Conservation (phyloP, 768 basidiomycete genomes). For the Suillus tomentosus region DNA sequence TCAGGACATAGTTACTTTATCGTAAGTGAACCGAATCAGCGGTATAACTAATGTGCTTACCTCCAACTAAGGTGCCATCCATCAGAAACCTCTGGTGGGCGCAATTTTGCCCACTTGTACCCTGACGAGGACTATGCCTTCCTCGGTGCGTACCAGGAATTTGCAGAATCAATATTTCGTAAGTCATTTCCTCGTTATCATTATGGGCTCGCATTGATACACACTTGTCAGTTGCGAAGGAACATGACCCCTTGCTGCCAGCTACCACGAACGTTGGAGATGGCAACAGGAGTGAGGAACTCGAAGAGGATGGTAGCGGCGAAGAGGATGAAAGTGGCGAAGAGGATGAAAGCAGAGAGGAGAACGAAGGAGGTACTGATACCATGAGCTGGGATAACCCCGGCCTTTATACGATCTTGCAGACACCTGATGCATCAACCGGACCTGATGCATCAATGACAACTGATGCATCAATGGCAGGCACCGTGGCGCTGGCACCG, state of each 20-base stretch:
- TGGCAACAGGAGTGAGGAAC: background rate
- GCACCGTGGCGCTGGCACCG: background rate
- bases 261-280: background rate
- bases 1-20: constrained; percentile 9
- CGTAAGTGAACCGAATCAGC: background rate
- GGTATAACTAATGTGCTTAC: background rate
- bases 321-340: background rate
- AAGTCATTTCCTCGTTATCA: constrained; percentile 2
- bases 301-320: background rate
- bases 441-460: no score
- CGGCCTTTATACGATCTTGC: background rate
- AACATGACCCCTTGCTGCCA: constrained; percentile 3
- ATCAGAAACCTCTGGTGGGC: constrained; percentile 2
- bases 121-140: constrained; percentile 7
- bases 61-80: constrained; percentile 4
- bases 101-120: background rate
- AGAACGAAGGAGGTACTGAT: background rate
- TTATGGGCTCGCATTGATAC: background rate
- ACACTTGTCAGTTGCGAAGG: background rate
- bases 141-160: constrained; percentile 9
- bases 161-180: constrained; percentile 7
- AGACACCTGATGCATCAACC: no score
- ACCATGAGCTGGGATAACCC: background rate
- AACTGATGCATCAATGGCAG: constrained; percentile 2
- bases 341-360: background rate